Percentiles rank a stretch among this genome's conserved stretches.
phyloP scores from a whole-genome alignment of 2,329 filamentous ascomycete genomes.

The Chaetomium sp. region DNA sequence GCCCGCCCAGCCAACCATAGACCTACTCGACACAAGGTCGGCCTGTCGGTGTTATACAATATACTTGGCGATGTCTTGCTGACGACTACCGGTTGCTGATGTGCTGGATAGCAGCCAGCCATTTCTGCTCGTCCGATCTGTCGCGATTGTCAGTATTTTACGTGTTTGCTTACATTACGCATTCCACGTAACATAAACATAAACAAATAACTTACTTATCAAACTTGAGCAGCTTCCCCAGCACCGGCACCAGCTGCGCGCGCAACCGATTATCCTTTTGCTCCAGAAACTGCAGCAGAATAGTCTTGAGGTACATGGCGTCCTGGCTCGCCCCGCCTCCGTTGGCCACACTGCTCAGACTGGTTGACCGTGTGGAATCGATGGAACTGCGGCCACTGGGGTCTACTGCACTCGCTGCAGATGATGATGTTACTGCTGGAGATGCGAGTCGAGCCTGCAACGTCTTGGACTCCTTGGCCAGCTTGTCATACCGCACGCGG shows the following conservation, averaged over 20 bases:
- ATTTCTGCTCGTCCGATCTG: constrained; percentile 72
- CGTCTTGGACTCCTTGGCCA: constrained; percentile 59
- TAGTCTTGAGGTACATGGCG: constrained; percentile 69
- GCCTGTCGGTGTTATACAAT: too few relatives aligned
- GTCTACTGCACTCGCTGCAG: too few relatives aligned
- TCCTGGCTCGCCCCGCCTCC: constrained; percentile 33
- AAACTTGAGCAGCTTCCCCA: constrained; percentile 70
- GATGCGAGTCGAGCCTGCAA: constrained; percentile 41
- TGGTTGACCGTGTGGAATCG: constrained; percentile 38
- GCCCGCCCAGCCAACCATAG: too few relatives aligned
- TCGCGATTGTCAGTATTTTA: constrained; percentile 15
- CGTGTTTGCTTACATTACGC: too few relatives aligned
- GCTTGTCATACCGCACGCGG: constrained; percentile 68
- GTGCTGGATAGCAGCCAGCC: constrained; percentile 66
- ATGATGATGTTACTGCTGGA: constrained; percentile 28
- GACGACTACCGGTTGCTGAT: constrained; percentile 31
- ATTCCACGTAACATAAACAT: not conserved
- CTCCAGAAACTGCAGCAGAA: constrained; percentile 74
- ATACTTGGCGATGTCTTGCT: too few relatives aligned
- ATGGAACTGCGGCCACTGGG: constrained; percentile 34
- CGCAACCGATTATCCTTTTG: constrained; percentile 72
- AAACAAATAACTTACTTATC: constrained; percentile 54
- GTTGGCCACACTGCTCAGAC: constrained; percentile 20
- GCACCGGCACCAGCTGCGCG: constrained; percentile 68
- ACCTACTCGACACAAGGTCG: too few relatives aligned